Percentiles rank a stretch among this genome's conserved stretches.
Conservation (phyloP, 1,284 basidiomycete genomes). For the Psilocybe mexicana region DNA sequence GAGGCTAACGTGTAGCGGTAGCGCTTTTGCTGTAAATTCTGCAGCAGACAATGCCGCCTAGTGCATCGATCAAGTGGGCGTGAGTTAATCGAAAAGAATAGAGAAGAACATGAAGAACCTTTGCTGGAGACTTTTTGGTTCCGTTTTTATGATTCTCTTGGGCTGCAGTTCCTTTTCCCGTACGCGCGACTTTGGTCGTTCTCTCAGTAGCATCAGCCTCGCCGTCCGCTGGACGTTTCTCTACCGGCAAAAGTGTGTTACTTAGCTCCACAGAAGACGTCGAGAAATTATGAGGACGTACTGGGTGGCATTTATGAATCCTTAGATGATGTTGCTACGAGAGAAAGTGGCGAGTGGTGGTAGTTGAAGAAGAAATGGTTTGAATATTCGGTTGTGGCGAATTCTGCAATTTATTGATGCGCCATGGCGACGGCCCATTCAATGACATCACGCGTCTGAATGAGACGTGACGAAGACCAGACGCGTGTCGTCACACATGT, state of each 20-base stretch:
- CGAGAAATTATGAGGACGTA: background rate
- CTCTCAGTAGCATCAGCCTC: conserved; percentile 16
- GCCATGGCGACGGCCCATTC: conserved; percentile 9
- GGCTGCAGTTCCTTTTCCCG: conserved; percentile 13
- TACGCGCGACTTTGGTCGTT: conserved; percentile 28
- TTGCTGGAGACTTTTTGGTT: conserved; percentile 16
- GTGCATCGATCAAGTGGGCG: background rate
- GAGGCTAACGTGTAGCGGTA: conserved; percentile 66
- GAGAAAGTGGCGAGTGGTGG: background rate
- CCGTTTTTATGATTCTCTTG: conserved; percentile 9
- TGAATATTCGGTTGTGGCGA: background rate
- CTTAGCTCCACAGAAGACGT: background rate
- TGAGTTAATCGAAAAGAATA: background rate
- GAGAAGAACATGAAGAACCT: conserved; percentile 5
- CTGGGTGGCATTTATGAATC: conserved; percentile 10
- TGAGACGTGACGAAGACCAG: background rate
- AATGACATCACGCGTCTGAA: conserved; percentile 15
- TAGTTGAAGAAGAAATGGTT: background rate
- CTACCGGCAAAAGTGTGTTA: conserved; percentile 18
- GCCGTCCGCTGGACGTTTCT: conserved; percentile 29
- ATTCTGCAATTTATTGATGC: background rate
- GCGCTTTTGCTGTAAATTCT: conserved; percentile 62
- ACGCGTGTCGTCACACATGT: conserved; percentile 11
- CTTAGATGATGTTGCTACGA: background rate
- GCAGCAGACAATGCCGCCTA: conserved; percentile 40